These are phyloP conservation scores for Thamnidium elegans DNA, from an alignment of 192 early-diverging fungal genomes.

Conservation along the genomic window DNA sequence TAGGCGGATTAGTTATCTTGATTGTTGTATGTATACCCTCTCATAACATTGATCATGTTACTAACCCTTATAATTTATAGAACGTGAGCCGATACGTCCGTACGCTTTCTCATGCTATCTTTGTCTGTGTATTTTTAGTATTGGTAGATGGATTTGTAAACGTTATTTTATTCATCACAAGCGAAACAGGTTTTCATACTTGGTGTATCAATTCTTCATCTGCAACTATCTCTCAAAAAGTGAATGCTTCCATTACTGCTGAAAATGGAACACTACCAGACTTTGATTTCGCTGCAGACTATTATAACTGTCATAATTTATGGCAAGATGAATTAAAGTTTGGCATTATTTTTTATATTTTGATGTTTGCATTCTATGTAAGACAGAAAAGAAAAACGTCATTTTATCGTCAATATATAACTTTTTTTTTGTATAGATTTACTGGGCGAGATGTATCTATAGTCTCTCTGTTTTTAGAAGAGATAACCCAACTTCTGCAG, in stretches of 20 bases:
- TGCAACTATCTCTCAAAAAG: background rate
- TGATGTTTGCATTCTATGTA: constrained; percentile 37
- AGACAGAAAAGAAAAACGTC: background rate
- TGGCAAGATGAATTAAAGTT: constrained; percentile 42
- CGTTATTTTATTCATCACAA: constrained; percentile 30
- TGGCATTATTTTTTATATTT: constrained; percentile 21
- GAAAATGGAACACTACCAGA: constrained; percentile 1
- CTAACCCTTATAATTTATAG: constrained; percentile 4
- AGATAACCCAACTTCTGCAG: too few species aligned
- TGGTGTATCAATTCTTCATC: constrained; percentile 14
- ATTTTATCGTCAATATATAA: too few species aligned
- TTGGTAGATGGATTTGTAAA: constrained; percentile 33
- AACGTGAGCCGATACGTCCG: constrained; percentile 17
- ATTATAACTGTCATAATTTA: constrained; percentile 32
- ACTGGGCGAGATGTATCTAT: background rate
- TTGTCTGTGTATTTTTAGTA: constrained; percentile 23
- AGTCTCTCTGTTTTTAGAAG: background rate
- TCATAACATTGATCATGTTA: background rate
- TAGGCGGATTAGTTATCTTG: background rate
- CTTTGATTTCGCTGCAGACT: constrained; percentile 31
- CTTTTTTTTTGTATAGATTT: too few species aligned
- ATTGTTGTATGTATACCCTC: background rate
- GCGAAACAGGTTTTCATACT: background rate
- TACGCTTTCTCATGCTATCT: constrained; percentile 21
- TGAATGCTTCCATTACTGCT: background rate